Percentiles rank a stretch among this genome's conserved stretches.
Evolutionary conservation across 2,329 filamentous ascomycete species (phyloP).

Genomic region (Paraphoma sp.): DNA sequence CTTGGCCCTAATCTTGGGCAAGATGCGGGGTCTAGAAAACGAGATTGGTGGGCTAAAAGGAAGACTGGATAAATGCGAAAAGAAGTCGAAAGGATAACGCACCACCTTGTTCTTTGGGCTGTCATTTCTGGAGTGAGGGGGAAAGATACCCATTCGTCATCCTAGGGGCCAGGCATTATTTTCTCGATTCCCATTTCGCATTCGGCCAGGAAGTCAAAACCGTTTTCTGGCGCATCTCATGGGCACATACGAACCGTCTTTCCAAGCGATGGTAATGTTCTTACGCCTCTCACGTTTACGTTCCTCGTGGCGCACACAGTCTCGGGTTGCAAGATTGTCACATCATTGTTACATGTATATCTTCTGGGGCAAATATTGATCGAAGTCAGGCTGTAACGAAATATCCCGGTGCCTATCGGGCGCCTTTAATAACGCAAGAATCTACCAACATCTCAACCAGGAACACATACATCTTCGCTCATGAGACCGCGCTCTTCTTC

Average conservation of each 20-base stretch:
- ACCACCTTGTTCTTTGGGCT: background rate
- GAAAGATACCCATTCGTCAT: background rate
- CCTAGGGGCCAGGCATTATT: background rate
- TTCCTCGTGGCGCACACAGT: too few species aligned
- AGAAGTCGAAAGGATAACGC: background rate
- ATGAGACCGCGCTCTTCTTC: background rate
- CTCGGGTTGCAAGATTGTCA: too few species aligned
- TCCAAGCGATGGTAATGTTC: too few species aligned
- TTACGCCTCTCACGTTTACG: too few species aligned
- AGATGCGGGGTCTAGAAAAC: background rate
- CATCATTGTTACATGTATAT: too few species aligned
- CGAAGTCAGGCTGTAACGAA: too few species aligned
- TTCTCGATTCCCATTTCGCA: background rate
- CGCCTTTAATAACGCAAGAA: slow-evolving; percentile 5
- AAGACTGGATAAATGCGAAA: background rate
- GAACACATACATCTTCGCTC: background rate
- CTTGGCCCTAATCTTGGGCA: background rate
- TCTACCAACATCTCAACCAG: background rate
- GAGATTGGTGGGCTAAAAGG: background rate
- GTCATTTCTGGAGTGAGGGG: background rate
- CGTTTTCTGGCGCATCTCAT: too few species aligned
- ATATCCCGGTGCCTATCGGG: slow-evolving; percentile 20
- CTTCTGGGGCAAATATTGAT: too few species aligned
- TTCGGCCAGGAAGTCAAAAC: too few species aligned
- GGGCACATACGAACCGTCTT: too few species aligned